A percentile compares a stretch with the other conserved stretches of the same genome.
These are phyloP conservation scores for Tylopilus felleus DNA, from an alignment of 768 basidiomycete species.

Conservation along the genomic window DNA sequence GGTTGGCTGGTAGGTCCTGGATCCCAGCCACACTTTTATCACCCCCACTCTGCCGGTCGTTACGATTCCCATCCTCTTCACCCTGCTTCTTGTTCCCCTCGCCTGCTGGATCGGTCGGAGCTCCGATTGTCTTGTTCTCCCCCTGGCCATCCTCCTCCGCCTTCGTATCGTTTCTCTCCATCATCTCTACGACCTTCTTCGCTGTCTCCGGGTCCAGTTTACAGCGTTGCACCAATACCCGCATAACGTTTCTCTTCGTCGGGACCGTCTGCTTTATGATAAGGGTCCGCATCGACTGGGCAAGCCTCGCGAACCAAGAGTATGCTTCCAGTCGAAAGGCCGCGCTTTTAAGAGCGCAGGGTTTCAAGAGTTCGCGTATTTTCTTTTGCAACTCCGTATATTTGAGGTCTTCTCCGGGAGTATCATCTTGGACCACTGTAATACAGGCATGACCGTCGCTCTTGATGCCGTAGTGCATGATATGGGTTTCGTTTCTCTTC, in stretches of 20 bases:
- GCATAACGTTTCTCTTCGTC: constrained; percentile 16
- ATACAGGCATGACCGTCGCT: constrained; percentile 32
- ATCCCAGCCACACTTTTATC: background rate
- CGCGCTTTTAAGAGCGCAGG: constrained; percentile 10
- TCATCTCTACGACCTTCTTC: constrained; percentile 19
- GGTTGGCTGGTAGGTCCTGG: too few species aligned
- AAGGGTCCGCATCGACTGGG: constrained; percentile 11
- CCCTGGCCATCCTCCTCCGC: background rate
- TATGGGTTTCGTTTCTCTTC: constrained; percentile 24
- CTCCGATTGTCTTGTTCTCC: too few species aligned
- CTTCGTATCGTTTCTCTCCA: constrained; percentile 14
- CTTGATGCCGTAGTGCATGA: constrained; percentile 22
- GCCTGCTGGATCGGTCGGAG: background rate
- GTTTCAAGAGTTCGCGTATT: constrained; percentile 20
- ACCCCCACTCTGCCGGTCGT: background rate
- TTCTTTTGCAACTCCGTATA: constrained; percentile 20
- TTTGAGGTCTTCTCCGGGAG: constrained; percentile 18
- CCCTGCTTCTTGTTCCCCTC: background rate
- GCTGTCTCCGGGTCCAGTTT: constrained; percentile 26
- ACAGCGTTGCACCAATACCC: constrained; percentile 24
- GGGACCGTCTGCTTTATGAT: constrained; percentile 12
- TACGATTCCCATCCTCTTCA: background rate
- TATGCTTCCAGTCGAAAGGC: constrained; percentile 14
- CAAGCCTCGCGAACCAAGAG: constrained; percentile 19
- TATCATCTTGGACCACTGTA: constrained; percentile 26